phyloP scores from a whole-genome alignment of 371 early-diverging fungal species.

The Mortierella sp. region DNA sequence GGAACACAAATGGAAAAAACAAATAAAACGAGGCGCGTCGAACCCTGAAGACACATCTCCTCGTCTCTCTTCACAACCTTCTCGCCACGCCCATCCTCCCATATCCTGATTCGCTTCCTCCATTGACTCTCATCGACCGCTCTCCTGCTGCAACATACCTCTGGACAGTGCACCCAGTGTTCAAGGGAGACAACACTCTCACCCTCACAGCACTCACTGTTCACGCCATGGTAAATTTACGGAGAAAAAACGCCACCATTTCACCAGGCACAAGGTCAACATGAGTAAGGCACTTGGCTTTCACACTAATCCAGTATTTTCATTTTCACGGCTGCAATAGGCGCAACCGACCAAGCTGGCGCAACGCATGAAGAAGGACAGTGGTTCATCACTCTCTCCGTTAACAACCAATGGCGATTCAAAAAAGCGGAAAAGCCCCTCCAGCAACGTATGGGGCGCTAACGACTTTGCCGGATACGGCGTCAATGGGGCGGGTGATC shows the following conservation, averaged over 20 bases:
- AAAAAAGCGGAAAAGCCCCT: constrained; percentile 1
- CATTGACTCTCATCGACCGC: not conserved
- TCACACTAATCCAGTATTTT: not conserved
- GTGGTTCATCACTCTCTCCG: not conserved
- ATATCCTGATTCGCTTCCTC: not conserved
- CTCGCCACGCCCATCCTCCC: not conserved
- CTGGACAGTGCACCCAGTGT: not conserved
- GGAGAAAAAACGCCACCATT: not conserved
- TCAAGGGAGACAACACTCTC: not conserved
- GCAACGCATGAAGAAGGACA: constrained; percentile 15
- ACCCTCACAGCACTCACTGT: not conserved
- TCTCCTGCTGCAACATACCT: not conserved
- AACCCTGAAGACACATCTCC: not conserved
- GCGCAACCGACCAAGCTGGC: constrained; percentile 9
- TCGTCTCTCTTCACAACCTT: not conserved
- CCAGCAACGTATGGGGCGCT: not conserved
- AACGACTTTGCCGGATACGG: not conserved
- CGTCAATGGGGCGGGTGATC: not conserved
- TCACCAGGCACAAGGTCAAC: not conserved
- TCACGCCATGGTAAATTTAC: not conserved
- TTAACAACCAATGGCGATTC: not conserved
- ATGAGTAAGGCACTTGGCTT: not conserved
- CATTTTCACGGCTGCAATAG: not conserved
- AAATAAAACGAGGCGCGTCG: not conserved
- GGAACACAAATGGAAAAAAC: not conserved